A percentile compares a stretch with the other conserved stretches of the same genome.
Evolutionary conservation across 2,329 filamentous ascomycete species (phyloP).

Genomic region (Dactylellina sp.): DNA sequence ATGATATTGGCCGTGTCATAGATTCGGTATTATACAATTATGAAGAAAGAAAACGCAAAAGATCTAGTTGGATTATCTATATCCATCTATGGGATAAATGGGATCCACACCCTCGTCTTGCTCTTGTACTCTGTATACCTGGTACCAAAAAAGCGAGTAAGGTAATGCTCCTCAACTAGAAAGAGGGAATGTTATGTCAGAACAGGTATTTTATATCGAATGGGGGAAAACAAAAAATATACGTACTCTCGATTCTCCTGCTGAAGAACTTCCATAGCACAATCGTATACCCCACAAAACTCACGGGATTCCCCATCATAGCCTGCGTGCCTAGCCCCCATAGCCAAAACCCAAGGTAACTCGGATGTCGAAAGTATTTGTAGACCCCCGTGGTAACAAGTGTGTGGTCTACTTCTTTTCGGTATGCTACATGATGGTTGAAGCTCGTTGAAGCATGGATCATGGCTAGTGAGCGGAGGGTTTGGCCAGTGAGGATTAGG

Average conservation of each 20-base stretch:
- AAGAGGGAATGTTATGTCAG: too few species aligned
- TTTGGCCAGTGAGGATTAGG: slow-evolving; percentile 77
- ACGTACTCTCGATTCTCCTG: slow-evolving; percentile 72
- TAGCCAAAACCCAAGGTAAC: slow-evolving; percentile 98
- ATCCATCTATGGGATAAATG: slow-evolving; percentile 72
- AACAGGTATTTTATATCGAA: too few species aligned
- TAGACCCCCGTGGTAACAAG: slow-evolving; percentile 90
- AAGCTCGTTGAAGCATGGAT: slow-evolving; percentile 88
- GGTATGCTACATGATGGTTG: slow-evolving; percentile 83
- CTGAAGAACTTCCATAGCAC: slow-evolving; percentile 90
- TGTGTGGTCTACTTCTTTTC: slow-evolving; percentile 76
- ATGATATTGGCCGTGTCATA: slow-evolving; percentile 7
- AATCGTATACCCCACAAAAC: slow-evolving; percentile 77
- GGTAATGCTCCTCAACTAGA: slow-evolving; percentile 82
- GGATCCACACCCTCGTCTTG: slow-evolving; percentile 81
- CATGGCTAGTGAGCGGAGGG: slow-evolving; percentile 85
- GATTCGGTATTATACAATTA: background rate
- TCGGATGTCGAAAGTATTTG: slow-evolving; percentile 78
- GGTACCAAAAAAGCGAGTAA: slow-evolving; percentile 84
- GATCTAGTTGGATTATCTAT: background rate
- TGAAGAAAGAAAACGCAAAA: background rate
- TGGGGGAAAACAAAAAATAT: too few species aligned
- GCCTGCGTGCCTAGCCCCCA: slow-evolving; percentile 97
- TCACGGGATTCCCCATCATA: slow-evolving; percentile 84
- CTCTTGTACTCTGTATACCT: slow-evolving; percentile 81